Evolutionary conservation across 495 filamentous ascomycete species (phyloP).

Genomic region (Aspergillus indologenus): DNA sequence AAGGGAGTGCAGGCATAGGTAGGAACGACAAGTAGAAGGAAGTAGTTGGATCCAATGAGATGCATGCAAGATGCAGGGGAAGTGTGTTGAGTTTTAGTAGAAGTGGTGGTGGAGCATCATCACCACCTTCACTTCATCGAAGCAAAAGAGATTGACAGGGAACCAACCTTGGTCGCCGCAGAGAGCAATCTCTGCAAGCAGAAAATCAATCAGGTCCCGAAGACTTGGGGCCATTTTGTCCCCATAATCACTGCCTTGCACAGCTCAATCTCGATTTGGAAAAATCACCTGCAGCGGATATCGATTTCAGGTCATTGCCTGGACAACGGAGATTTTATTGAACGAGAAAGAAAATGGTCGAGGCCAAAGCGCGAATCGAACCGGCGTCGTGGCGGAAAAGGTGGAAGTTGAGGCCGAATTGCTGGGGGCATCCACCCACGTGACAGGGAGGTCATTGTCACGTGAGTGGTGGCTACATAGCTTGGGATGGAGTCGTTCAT

Average conservation of each 20-base stretch:
- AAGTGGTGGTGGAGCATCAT: constrained; percentile 7
- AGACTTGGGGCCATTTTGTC: constrained; percentile 59
- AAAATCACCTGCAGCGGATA: background rate
- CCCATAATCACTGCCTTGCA: constrained; percentile 13
- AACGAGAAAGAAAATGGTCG: background rate
- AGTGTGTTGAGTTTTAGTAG: background rate
- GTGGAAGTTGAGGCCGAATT: constrained; percentile 3
- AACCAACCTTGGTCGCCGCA: constrained; percentile 67
- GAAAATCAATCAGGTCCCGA: constrained; percentile 67
- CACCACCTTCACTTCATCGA: background rate
- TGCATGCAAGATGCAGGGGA: constrained; percentile 13
- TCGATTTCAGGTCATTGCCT: constrained; percentile 7
- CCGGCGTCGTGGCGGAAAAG: constrained; percentile 25
- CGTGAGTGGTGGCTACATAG: background rate
- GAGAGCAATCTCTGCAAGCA: constrained; percentile 70
- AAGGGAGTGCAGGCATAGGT: too few relatives aligned
- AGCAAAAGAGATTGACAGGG: constrained; percentile 17
- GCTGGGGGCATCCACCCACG: constrained; percentile 8
- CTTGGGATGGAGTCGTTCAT: background rate
- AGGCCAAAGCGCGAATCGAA: constrained; percentile 38
- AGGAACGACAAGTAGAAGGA: background rate
- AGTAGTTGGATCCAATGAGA: constrained; percentile 8
- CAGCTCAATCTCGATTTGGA: background rate
- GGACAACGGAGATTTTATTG: constrained; percentile 9
- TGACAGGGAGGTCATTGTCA: constrained; percentile 6